Evolutionary conservation across 148 eudicot genomes (phyloP).

Genomic region (Rhododendron griersonianum): DNA sequence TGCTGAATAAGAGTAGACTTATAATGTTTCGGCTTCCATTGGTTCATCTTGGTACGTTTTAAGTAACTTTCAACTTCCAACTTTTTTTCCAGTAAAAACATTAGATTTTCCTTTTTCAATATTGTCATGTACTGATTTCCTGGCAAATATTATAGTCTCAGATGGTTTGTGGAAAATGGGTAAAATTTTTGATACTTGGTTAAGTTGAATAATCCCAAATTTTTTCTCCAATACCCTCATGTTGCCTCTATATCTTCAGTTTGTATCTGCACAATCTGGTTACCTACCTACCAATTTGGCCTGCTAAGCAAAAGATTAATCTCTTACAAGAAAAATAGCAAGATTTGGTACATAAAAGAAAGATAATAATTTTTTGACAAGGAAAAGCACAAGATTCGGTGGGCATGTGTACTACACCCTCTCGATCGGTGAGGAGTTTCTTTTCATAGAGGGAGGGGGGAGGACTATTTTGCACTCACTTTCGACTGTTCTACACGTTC

Average conservation of each 20-base stretch:
- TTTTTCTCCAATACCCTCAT: not conserved
- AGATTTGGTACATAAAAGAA: not conserved
- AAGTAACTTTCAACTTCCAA: not conserved
- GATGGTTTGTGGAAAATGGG: not conserved
- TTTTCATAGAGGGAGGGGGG: not conserved
- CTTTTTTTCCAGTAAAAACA: not conserved
- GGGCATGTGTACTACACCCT: not conserved
- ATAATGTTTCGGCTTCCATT: not conserved
- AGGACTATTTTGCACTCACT: constrained; percentile 11
- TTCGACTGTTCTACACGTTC: constrained; percentile 19
- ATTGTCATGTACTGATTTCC: not conserved
- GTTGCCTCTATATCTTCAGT: not conserved
- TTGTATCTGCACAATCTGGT: not conserved
- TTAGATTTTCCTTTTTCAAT: not conserved
- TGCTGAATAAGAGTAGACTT: not conserved
- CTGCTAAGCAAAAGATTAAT: not conserved
- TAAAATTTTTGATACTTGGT: not conserved
- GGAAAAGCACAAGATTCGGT: not conserved
- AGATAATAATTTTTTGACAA: not conserved
- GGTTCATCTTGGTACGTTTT: not conserved
- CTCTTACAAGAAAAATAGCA: not conserved
- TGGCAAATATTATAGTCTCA: not conserved
- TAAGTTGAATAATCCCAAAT: not conserved
- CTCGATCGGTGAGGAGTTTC: not conserved
- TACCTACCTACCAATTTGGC: not conserved